Conservation (phyloP, 2,329 filamentous ascomycete species). For the Penicillium concentricum region DNA sequence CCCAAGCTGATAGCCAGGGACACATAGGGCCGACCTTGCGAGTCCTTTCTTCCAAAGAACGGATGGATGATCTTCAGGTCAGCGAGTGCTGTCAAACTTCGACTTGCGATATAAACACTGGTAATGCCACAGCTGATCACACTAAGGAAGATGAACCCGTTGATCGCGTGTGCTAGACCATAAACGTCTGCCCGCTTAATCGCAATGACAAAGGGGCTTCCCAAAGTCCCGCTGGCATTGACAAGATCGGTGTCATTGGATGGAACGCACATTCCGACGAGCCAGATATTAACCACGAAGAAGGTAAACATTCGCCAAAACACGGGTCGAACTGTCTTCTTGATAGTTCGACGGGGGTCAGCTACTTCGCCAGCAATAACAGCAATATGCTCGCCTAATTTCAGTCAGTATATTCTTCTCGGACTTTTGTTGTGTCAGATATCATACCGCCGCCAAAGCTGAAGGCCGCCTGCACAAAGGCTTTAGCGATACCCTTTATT, state of each 20-base stretch:
- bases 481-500: slow-evolving; percentile 37
- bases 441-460: slow-evolving; percentile 31
- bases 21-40: slow-evolving; percentile 31
- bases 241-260: slow-evolving; percentile 30
- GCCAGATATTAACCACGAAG: slow-evolving; percentile 38
- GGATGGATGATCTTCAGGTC: slow-evolving; percentile 28
- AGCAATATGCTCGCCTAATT: slow-evolving; percentile 32
- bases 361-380: slow-evolving; percentile 35
- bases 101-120: slow-evolving; percentile 35
- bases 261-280: slow-evolving; percentile 37
- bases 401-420: neutral
- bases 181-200: slow-evolving; percentile 30
- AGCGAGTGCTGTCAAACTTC: slow-evolving; percentile 32
- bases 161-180: slow-evolving; percentile 32
- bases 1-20: slow-evolving; percentile 27
- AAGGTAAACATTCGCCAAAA: slow-evolving; percentile 39
- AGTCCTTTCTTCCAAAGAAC: slow-evolving; percentile 24
- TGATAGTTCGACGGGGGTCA: slow-evolving; percentile 31
- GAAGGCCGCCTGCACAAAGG: slow-evolving; percentile 36
- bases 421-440: neutral
- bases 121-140: slow-evolving; percentile 38
- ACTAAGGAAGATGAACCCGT: slow-evolving; percentile 37
- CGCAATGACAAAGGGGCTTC: slow-evolving; percentile 34
- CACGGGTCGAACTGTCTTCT: slow-evolving; percentile 31
- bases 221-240: slow-evolving; percentile 29